phyloP scores from a whole-genome alignment of 345 rosid species.

The Murraya paniculata region DNA sequence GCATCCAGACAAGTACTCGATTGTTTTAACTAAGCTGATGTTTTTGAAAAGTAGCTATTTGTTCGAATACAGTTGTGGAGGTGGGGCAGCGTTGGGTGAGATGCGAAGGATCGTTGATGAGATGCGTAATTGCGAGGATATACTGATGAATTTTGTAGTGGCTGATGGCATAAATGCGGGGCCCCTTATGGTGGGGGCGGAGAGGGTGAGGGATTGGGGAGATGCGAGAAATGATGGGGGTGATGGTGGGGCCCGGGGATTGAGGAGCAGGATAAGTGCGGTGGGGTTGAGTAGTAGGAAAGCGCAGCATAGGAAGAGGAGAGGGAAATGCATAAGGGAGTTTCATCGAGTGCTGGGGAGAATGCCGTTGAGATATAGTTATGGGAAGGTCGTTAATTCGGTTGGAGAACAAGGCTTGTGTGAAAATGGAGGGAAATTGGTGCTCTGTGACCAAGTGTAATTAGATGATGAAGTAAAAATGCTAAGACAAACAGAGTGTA shows the following conservation, averaged over 20 bases:
- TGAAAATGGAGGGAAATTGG: slow-evolving; percentile 51
- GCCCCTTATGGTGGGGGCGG: slow-evolving; percentile 66
- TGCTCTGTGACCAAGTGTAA: slow-evolving; percentile 46
- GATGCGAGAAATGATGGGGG: slow-evolving; percentile 54
- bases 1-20: slow-evolving; percentile 65
- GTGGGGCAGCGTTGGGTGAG: slow-evolving; percentile 45
- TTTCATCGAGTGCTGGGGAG: slow-evolving; percentile 58
- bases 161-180: slow-evolving; percentile 52
- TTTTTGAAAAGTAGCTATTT: slow-evolving; percentile 51
- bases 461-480: no score
- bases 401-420: slow-evolving; percentile 75
- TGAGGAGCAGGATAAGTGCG: slow-evolving; percentile 30
- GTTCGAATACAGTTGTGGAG: slow-evolving; percentile 54
- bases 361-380: slow-evolving; percentile 65
- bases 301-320: slow-evolving; percentile 64
- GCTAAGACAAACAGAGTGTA: no score
- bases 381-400: slow-evolving; percentile 56
- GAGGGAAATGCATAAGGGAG: slow-evolving; percentile 59
- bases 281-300: slow-evolving; percentile 70
- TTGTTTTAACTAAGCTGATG: slow-evolving; percentile 70
- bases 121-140: slow-evolving; percentile 69
- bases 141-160: slow-evolving; percentile 69
- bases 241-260: background rate
- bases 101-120: slow-evolving; percentile 53
- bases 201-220: slow-evolving; percentile 68